A percentile compares a stretch with the other conserved stretches of the same genome.
Conservation (phyloP, 345 rosid genomes). For the Ceriops decandra region DNA sequence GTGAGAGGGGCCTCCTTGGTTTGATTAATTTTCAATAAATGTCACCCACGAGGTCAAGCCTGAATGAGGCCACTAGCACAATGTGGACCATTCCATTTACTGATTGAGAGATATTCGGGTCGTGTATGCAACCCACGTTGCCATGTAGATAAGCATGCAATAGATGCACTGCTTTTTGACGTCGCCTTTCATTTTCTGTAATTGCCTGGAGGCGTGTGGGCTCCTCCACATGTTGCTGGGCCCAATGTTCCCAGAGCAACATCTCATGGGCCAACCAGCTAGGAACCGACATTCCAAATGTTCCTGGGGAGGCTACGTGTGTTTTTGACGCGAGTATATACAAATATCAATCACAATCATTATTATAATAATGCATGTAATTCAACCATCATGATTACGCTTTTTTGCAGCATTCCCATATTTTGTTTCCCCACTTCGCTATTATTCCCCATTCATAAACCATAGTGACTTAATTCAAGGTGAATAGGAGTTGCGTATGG, state of each 20-base stretch:
- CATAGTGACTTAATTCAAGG: neutral
- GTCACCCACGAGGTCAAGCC: neutral
- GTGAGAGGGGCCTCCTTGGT: neutral
- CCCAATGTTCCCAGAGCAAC: neutral
- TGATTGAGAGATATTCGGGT: neutral
- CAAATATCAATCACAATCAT: too few relatives aligned
- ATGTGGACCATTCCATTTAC: slow-evolving; percentile 8
- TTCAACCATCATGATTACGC: too few relatives aligned
- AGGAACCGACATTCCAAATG: slow-evolving; percentile 4
- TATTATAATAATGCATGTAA: too few relatives aligned
- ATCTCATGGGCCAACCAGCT: slow-evolving; percentile 25
- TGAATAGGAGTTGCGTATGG: neutral
- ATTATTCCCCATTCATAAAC: neutral
- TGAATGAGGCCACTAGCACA: neutral
- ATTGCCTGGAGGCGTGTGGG: slow-evolving; percentile 12
- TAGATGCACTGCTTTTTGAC: slow-evolving; percentile 11
- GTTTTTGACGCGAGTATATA: neutral
- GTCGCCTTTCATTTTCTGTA: neutral
- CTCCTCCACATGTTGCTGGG: slow-evolving; percentile 1
- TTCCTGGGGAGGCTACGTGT: neutral
- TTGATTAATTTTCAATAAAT: neutral
- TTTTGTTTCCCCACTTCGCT: neutral
- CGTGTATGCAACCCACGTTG: slow-evolving; percentile 11
- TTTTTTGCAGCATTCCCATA: too few relatives aligned
- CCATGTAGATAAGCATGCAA: slow-evolving; percentile 6